phyloP scores from a whole-genome alignment of 441 rosid genomes.

The Biscutella auriculata region DNA sequence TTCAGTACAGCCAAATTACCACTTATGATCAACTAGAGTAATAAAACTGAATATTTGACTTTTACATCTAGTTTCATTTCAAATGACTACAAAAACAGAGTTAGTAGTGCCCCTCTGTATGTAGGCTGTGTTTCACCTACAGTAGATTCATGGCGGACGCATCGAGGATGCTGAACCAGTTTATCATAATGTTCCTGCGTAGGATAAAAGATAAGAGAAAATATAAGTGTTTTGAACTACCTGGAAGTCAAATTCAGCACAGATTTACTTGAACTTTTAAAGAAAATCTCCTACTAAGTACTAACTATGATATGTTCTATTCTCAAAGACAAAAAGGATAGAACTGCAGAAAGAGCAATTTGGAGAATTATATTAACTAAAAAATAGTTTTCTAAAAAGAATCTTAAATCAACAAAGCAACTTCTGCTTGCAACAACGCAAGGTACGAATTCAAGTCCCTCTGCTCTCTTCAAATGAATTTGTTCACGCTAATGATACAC shows the following conservation, averaged over 20 bases:
- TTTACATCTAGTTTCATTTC: neutral
- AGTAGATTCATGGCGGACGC: slow-evolving; percentile 76
- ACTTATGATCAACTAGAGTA: neutral
- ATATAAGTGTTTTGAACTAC: neutral
- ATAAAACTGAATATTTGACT: neutral
- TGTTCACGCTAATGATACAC: neutral
- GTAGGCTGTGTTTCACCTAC: slow-evolving; percentile 35
- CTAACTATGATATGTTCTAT: no score
- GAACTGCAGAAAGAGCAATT: neutral
- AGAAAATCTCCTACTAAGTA: no score
- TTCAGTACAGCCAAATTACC: slow-evolving; percentile 9
- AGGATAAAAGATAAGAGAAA: slow-evolving; percentile 7
- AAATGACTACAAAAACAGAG: neutral
- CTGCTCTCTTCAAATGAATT: neutral
- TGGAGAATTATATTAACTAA: neutral
- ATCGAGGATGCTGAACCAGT: slow-evolving; percentile 45
- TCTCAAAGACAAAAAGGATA: neutral
- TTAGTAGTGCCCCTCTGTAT: neutral
- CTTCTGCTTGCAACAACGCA: neutral
- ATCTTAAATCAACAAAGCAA: neutral
- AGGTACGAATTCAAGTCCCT: neutral
- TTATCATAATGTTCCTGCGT: slow-evolving; percentile 71
- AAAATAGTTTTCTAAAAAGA: neutral
- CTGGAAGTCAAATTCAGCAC: neutral
- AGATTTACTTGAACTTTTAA: no score